Base-by-base conservation (phyloP, 805 yeast species). In the Nakazawaea laoshanensis region DNA sequence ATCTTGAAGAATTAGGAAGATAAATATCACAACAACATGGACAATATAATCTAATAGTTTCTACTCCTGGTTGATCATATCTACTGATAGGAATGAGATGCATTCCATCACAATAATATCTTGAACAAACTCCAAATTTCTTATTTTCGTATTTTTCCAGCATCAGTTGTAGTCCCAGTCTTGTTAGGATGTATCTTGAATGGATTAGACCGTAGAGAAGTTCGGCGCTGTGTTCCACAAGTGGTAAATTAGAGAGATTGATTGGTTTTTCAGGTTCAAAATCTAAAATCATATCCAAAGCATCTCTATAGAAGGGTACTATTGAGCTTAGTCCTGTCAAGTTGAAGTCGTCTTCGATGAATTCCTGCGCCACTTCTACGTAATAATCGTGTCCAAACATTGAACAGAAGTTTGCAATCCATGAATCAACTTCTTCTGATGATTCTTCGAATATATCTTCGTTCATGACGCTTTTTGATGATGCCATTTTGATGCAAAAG, bases 301-400 rank as follows among this genome's bases (percentile, higher is more conserved):
- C 95, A 50, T 87, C 95, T 48, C 89, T 65, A 55, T 88, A 92
- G 52, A 78, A 84, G 4, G 96, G 95, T 7, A 92, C 95, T 38
- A 83, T 75, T 43, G 78, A 70, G 20, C 81, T 68, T 33, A 92
- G 66, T 1, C 97, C 96, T 1, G 97, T 88, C 48, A 92, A 67
- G 52, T 92, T 92, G 67, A 92, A 92, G 45, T 92, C 97, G 56
- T 92, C 98, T 47, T 88, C 96, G 40, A 92, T 85, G 55, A 87
- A 92, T 31, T 86, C 96, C 30, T 83, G 86, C 1, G 87, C 70
- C 5, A 92, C 95, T 45, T 88, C 94, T 27, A 88, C 94, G 55
- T 87, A 87, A 53, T 78, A 89, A 50, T 92, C 94, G 52, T 84
- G 89, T 16, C 89, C 89, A 48, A 78, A 80, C 45, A 74, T 62